Conservation (phyloP, 1,139 yeast species). For the Blastobotrys proliferans region DNA sequence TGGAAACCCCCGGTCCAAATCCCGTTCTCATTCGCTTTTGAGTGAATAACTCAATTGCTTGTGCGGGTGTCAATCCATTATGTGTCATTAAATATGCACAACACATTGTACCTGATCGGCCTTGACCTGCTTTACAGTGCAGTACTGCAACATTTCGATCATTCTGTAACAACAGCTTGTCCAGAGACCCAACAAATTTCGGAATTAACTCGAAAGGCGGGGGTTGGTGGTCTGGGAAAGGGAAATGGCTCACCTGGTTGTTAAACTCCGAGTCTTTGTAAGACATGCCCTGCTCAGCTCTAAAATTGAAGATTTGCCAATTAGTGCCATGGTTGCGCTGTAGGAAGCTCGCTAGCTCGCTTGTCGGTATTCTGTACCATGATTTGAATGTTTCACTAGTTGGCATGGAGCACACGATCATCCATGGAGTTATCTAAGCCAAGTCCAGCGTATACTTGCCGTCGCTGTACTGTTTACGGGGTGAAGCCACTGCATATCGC, state of each 20-base stretch:
- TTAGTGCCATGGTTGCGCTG: slow-evolving; percentile 45
- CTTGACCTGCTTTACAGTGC: slow-evolving; percentile 92
- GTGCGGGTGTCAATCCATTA: slow-evolving; percentile 36
- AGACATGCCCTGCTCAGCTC: slow-evolving; percentile 55
- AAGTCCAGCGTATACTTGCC: slow-evolving; percentile 45
- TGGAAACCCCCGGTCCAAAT: slow-evolving; percentile 66
- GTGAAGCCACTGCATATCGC: slow-evolving; percentile 24
- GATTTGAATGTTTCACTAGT: slow-evolving; percentile 43
- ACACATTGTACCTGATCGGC: slow-evolving; percentile 76
- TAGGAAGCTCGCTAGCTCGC: slow-evolving; percentile 50
- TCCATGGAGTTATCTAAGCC: slow-evolving; percentile 55
- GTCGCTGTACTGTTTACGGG: slow-evolving; percentile 26
- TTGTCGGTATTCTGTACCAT: slow-evolving; percentile 53
- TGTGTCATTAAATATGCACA: slow-evolving; percentile 65
- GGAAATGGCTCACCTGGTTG: slow-evolving; percentile 41
- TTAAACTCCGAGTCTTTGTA: slow-evolving; percentile 38
- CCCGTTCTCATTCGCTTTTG: slow-evolving; percentile 53
- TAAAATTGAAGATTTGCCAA: slow-evolving; percentile 75
- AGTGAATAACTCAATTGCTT: slow-evolving; percentile 53
- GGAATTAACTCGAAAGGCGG: slow-evolving; percentile 58
- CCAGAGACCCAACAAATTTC: slow-evolving; percentile 44
- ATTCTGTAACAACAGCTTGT: slow-evolving; percentile 38
- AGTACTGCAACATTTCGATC: slow-evolving; percentile 55
- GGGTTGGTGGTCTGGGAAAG: slow-evolving; percentile 75
- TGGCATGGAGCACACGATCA: slow-evolving; percentile 76